Evolutionary conservation across 208 protist genomes (phyloP), one percentile per base, ranked within the genome.

Genomic region (Wallacemonas sp.): DNA sequence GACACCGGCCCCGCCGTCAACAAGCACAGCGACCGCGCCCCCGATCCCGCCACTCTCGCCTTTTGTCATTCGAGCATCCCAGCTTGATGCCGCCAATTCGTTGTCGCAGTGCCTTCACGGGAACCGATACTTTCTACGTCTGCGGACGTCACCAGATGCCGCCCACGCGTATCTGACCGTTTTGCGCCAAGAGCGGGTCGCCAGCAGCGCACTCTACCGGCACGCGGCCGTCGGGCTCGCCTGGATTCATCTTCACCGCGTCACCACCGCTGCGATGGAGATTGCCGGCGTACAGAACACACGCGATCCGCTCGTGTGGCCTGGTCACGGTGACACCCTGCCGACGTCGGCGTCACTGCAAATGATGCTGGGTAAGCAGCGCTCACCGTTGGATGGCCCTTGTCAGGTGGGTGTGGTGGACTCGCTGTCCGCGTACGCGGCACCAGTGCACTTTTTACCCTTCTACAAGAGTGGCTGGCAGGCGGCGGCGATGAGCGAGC

Each of bases 101-200:
- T 56, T 68, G n/a, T 49, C 73, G 24, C 70, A 62, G 47, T 82
- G 69, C 47, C 60, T 80, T 55, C 58, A 71, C n/a, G 80, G 75
- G 6, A 73, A 77, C 64, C 75, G 75, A 19, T 66, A 71, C 34
- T 62, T 80, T 2, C 17, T 53, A 33, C 64, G 73, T 9, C 31
- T 67, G 19, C 27, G 73, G n/a, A 39, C 67, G 26, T 80, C 75
- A 12, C 55, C 51, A 1, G 72, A 77, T 27, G 74, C 80, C 12
- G 76, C 68, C 1, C 72, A 82, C 34, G 75, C 80, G 2, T 86
- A 80, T 55, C 14, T 69, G 39, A 56, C 56, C 33, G 68, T 68
- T 4, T 59, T 81, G 28, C 46, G 51, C 41, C 42, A n/a, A 22
- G 68, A 71, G 59, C 12, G 54, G 12, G 31, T 45, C n/a, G 30